phyloP scores from a whole-genome alignment of 2,329 filamentous ascomycete species.

The Colletotrichum somersetense region DNA sequence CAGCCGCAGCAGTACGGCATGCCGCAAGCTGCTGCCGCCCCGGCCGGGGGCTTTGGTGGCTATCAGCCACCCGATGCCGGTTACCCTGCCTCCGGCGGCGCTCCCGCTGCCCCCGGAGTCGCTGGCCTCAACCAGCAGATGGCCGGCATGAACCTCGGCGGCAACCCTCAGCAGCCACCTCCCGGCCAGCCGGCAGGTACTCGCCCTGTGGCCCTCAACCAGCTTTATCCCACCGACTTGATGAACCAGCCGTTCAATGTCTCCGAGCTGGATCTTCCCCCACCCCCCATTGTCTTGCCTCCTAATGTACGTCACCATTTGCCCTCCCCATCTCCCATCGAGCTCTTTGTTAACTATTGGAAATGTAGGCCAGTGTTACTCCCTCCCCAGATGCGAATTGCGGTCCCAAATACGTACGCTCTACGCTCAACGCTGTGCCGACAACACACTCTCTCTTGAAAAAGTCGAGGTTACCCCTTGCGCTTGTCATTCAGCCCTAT shows the following conservation, averaged over 20 bases:
- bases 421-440: conserved; percentile 93
- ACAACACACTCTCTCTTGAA: conserved; percentile 94
- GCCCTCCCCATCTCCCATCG: neutral
- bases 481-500: conserved; percentile 96
- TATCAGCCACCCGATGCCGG: conserved; percentile 78
- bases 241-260: conserved; percentile 95
- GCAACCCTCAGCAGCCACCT: conserved; percentile 66
- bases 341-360: conserved; percentile 6
- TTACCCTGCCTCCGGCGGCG: conserved; percentile 69
- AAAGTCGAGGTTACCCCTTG: conserved; percentile 96
- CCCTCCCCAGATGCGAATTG: conserved; percentile 93
- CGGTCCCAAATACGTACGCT: conserved; percentile 92
- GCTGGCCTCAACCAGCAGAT: conserved; percentile 86
- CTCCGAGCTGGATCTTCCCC: conserved; percentile 89
- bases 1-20: conserved; percentile 57
- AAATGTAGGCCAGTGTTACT: conserved; percentile 82
- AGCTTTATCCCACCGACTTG: conserved; percentile 92
- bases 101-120: conserved; percentile 62
- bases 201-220: conserved; percentile 75
- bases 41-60: conserved; percentile 65
- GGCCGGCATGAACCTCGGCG: conserved; percentile 83
- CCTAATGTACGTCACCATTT: conserved; percentile 78
- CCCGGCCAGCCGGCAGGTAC: conserved; percentile 47
- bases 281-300: conserved; percentile 90
- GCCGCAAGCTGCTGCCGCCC: conserved; percentile 54